A percentile compares a stretch with the other conserved stretches of the same genome.
Conservation (phyloP, 192 early-diverging fungal species). For the Coemansia sp. region DNA sequence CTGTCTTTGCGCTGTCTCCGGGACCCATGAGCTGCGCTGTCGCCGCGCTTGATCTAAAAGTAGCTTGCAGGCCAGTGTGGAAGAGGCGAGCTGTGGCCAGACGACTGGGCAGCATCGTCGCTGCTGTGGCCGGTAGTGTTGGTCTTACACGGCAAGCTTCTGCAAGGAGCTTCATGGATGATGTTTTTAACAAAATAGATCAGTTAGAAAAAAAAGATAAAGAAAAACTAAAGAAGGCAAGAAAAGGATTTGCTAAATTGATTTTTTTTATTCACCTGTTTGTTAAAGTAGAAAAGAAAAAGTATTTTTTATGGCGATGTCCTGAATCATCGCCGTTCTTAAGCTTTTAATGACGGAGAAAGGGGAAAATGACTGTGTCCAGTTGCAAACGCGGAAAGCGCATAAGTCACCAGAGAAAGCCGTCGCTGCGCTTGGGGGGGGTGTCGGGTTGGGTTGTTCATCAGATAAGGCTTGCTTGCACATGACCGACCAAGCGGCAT, state of each 20-base stretch:
- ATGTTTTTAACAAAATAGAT: not conserved
- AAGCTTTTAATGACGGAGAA: not conserved
- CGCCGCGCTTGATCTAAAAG: not conserved
- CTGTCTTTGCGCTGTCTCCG: not conserved
- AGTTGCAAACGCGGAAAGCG: no score
- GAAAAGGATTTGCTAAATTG: no score
- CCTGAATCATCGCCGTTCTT: not conserved
- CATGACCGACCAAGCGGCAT: not conserved
- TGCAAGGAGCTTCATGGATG: not conserved
- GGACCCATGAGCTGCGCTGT: not conserved
- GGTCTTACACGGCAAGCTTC: not conserved
- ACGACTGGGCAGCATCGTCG: not conserved
- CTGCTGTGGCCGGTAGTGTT: not conserved
- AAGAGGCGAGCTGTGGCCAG: not conserved
- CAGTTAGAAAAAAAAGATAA: not conserved
- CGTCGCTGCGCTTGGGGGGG: no score
- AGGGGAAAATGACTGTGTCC: no score
- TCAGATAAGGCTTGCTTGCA: not conserved
- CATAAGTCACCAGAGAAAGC: no score
- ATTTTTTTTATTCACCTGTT: no score
- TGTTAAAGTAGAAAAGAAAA: conserved; percentile 1
- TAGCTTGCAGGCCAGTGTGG: not conserved
- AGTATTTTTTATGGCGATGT: not conserved
- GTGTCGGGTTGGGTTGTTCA: not conserved
- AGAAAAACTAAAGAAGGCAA: not conserved